Base-by-base conservation (phyloP, 306 rosid species). In the Clitoria ternatea region DNA sequence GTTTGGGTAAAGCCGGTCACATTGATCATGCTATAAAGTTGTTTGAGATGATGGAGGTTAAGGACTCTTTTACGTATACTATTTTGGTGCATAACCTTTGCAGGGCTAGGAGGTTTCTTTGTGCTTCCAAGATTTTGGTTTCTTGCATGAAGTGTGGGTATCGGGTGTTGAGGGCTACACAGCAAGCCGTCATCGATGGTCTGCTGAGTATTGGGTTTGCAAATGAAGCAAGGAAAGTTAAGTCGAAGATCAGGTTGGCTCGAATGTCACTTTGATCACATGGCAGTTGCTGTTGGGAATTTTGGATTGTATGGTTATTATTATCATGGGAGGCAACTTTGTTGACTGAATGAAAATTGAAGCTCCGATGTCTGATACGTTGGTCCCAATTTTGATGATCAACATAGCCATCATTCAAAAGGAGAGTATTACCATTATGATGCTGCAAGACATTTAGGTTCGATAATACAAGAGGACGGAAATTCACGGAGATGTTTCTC, bases 71-170 rank as follows among this genome's bases (percentile, higher is more conserved):
- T 72, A 84, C 94, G 1, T 87, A 85, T 64, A 81, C 87, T 55
- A 86, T 87, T 55, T 73, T 88, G 80, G 89, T 85, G 82, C 83
- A 84, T 74, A 86, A 84, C 81, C 98, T 93, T 84, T 93, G 96
- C 84, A 84, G 71, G 86, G 88, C 76, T 24, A 19, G 88, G 24
- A 82, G 85, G 79, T 84, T 76, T 23, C 80, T 73, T 26, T 63
- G 72, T 69, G 97, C 98, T 2, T 85, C 96, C 29, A 88, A 88
- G 73, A 60, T 85, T 68, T 74, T 90, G 82, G 7, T 83, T 42
- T 63, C 80, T 67, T 85, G 90, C 73, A 23, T 87, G 47, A 84
- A 80, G 80, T 44, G 69, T 22, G 93, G 94, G n/a, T 84, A 79
- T 74, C 69, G 50, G 57, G 75, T 86, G 27, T 81, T 80, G 36